Percentiles rank a stretch among this genome's conserved stretches.
phyloP scores from a whole-genome alignment of 305 asterid species.

The Plantago lanceolata region DNA sequence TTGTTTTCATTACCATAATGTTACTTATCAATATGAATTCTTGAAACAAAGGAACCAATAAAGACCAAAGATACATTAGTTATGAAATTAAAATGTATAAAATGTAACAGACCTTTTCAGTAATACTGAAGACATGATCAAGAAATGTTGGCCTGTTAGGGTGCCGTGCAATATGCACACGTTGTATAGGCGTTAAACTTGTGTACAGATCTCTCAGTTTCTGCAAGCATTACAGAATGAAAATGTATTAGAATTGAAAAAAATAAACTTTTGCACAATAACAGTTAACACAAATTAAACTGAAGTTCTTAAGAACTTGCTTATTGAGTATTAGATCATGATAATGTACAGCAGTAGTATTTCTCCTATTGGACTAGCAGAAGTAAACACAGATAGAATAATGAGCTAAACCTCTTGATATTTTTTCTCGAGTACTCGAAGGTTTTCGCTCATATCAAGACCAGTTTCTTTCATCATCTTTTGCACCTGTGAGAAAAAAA shows the following conservation, averaged over 20 bases:
- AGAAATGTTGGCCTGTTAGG: conserved; percentile 98
- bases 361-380: background rate
- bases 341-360: background rate
- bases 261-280: background rate
- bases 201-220: conserved; percentile 73
- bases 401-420: conserved; percentile 67
- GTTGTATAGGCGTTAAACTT: conserved; percentile 83
- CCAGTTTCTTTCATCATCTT: conserved; percentile 95
- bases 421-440: conserved; percentile 66
- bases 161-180: conserved; percentile 86
- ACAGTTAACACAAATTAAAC: background rate
- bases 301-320: background rate
- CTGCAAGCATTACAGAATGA: conserved; percentile 39
- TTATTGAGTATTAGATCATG: background rate
- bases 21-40: background rate
- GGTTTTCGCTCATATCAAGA: conserved; percentile 75
- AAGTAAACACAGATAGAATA: conserved; percentile 16
- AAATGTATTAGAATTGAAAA: conserved; percentile 7
- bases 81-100: too few species aligned
- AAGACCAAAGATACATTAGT: too few species aligned
- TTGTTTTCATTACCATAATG: background rate
- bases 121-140: conserved; percentile 86
- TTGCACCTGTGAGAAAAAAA: conserved; percentile 56
- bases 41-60: background rate
- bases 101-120: conserved; percentile 61